These are phyloP conservation scores for Tetrahymena thermophila DNA, from an alignment of 73 alveolate genomes.

Conservation along the genomic window DNA sequence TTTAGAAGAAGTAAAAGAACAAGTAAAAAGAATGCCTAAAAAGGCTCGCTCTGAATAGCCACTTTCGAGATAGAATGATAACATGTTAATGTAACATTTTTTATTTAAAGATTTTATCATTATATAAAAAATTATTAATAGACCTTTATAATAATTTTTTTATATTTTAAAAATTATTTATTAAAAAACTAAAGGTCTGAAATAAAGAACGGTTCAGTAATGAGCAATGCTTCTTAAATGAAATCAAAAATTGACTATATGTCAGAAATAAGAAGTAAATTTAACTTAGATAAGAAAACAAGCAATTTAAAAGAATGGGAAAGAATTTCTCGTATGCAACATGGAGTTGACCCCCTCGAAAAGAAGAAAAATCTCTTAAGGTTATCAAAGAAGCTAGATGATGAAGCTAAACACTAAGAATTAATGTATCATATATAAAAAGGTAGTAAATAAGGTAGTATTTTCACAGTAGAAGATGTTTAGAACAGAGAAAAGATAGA, in stretches of 20 bases:
- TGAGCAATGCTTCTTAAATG: background rate
- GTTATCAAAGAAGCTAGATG: background rate
- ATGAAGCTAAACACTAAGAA: background rate
- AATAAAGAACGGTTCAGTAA: background rate
- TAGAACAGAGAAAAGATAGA: background rate
- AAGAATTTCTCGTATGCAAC: background rate
- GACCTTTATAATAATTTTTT: too few relatives aligned
- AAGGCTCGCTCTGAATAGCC: background rate
- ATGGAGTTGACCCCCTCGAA: background rate
- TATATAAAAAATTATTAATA: too few relatives aligned
- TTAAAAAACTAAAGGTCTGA: background rate
- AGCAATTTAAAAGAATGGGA: background rate
- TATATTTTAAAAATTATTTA: too few relatives aligned
- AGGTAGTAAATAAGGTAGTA: background rate
- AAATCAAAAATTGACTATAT: background rate
- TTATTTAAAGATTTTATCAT: background rate
- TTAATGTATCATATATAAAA: background rate
- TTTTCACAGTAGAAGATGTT: background rate
- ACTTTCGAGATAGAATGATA: background rate
- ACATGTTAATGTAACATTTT: background rate
- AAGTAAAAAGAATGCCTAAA: background rate
- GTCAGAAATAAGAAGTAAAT: background rate
- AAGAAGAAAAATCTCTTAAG: background rate
- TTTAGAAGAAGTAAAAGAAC: background rate
- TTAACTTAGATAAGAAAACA: background rate